Conservation (phyloP, 148 eudicot genomes). For the Diospyros kaki region DNA sequence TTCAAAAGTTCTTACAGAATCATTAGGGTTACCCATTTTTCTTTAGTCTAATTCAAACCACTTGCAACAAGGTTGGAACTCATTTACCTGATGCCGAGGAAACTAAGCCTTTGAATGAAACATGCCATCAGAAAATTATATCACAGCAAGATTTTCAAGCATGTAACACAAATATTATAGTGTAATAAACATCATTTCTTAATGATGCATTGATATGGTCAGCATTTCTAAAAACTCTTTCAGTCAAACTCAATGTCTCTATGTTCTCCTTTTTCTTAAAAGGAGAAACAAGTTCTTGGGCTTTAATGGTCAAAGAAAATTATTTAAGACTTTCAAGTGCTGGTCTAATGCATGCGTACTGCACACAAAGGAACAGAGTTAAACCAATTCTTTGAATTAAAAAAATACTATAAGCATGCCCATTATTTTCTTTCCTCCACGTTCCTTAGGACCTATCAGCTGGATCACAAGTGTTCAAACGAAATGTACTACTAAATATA, state of each 20-base stretch:
- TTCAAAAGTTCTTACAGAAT: conserved; percentile 19
- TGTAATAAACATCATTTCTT: conserved; percentile 21
- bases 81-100: conserved; percentile 10
- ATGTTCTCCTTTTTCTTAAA: not conserved
- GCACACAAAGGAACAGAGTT: not conserved
- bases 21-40: conserved; percentile 24
- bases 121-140: conserved; percentile 15
- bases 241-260: conserved; percentile 4
- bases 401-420: not conserved
- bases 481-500: not conserved
- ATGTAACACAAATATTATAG: conserved; percentile 6
- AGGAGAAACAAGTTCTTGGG: not conserved
- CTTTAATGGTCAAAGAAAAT: not conserved
- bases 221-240: not conserved
- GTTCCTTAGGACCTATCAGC: not conserved
- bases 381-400: not conserved
- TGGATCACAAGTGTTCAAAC: not conserved
- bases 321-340: not conserved
- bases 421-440: too few relatives aligned
- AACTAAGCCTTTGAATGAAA: conserved; percentile 10
- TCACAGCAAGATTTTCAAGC: conserved; percentile 7
- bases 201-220: conserved; percentile 24
- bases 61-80: conserved; percentile 7
- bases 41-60: conserved; percentile 19
- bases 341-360: not conserved